Evolutionary conservation across 164 flowering plant genomes (phyloP).

Genomic region (Chimonanthus praecox): DNA sequence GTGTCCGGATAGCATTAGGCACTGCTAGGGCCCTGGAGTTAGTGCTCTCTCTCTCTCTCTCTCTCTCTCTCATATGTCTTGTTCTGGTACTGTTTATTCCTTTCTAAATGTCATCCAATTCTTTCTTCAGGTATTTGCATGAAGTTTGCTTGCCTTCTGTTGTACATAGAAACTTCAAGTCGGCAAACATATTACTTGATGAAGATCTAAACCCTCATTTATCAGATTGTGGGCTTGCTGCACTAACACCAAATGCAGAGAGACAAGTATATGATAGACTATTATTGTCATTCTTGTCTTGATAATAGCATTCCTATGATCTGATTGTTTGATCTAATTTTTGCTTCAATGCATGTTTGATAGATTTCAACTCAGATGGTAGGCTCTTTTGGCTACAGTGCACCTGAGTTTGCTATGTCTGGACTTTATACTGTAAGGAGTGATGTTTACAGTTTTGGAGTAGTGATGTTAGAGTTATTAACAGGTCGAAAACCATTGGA

Average conservation of each 20-base stretch:
- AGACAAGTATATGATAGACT: constrained; percentile 52
- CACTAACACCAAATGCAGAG: constrained; percentile 86
- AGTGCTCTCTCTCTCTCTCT: constrained; percentile 11
- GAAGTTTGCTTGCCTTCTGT: constrained; percentile 94
- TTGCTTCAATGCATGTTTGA: constrained; percentile 1
- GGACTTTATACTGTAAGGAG: constrained; percentile 93
- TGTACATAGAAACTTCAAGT: constrained; percentile 96
- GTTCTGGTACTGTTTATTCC: background rate
- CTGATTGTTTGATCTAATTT: constrained; percentile 1
- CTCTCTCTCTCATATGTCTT: constrained; percentile 3
- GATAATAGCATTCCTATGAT: background rate
- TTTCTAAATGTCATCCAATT: constrained; percentile 5
- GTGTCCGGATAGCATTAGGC: constrained; percentile 84
- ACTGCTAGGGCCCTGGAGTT: constrained; percentile 97
- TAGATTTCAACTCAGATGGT: constrained; percentile 89
- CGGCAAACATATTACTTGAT: constrained; percentile 91
- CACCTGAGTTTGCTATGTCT: constrained; percentile 95
- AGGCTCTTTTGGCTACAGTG: constrained; percentile 95
- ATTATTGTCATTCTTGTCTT: background rate
- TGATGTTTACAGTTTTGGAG: constrained; percentile 98
- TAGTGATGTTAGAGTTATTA: constrained; percentile 91
- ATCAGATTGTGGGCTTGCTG: constrained; percentile 93
- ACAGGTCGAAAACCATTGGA: constrained; percentile 96
- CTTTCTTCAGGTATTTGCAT: constrained; percentile 81
- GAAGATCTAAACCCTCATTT: constrained; percentile 87